phyloP scores from a whole-genome alignment of 2,329 filamentous ascomycete genomes.

The Orbilia oligospora region DNA sequence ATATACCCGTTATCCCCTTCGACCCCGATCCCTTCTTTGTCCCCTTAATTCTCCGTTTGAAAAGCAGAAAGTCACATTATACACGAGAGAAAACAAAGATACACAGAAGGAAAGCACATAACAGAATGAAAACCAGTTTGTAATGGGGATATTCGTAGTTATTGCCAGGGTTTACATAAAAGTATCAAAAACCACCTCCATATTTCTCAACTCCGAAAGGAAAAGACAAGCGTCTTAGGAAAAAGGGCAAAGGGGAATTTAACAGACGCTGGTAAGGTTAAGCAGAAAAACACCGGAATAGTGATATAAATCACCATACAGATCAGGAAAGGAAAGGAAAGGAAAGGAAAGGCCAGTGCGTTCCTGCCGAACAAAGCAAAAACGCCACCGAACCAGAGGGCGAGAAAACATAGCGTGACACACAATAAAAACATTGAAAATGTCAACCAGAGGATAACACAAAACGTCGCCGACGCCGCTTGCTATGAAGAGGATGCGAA shows the following conservation, averaged over 20 bases:
- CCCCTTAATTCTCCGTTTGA: slow-evolving; percentile 19
- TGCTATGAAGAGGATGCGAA: slow-evolving; percentile 42
- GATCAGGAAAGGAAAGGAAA: slow-evolving; percentile 52
- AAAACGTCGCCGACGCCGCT: slow-evolving; percentile 41
- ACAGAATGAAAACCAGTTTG: background rate
- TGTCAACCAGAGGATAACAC: slow-evolving; percentile 23
- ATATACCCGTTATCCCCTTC: slow-evolving; percentile 14
- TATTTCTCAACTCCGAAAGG: slow-evolving; percentile 42
- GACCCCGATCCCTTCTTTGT: slow-evolving; percentile 29
- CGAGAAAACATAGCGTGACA: slow-evolving; percentile 60
- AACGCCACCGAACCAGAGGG: slow-evolving; percentile 40
- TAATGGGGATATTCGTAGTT: slow-evolving; percentile 21
- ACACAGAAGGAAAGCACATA: slow-evolving; percentile 18
- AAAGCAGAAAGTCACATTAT: slow-evolving; percentile 22
- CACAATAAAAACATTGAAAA: slow-evolving; percentile 35
- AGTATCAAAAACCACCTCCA: slow-evolving; percentile 28
- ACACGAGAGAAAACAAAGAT: slow-evolving; percentile 21
- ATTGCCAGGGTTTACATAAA: slow-evolving; percentile 32
- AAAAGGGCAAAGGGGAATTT: slow-evolving; percentile 17
- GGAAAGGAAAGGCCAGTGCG: slow-evolving; percentile 45
- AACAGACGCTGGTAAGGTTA: slow-evolving; percentile 33
- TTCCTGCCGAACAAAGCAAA: slow-evolving; percentile 32
- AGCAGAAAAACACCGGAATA: slow-evolving; percentile 22
- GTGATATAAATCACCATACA: slow-evolving; percentile 45
- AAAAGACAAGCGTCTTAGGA: slow-evolving; percentile 21